phyloP scores from a whole-genome alignment of 2,329 filamentous ascomycete species.

The Sporothrix protearum region DNA sequence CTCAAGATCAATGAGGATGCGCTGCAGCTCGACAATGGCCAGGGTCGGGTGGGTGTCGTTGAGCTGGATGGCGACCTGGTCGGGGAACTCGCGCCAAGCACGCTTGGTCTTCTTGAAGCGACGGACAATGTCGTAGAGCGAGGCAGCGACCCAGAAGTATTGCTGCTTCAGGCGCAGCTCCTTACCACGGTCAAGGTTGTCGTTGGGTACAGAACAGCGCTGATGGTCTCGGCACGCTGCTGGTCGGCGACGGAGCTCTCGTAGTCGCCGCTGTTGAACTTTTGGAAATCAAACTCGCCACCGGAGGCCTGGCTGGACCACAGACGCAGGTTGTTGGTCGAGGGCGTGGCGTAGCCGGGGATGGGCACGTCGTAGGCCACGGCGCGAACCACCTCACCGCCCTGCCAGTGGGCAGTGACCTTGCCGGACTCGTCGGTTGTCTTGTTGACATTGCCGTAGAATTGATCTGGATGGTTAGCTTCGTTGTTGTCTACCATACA shows the following conservation, averaged over 20 bases:
- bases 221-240: slow-evolving; percentile 98
- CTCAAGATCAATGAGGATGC: slow-evolving; percentile 85
- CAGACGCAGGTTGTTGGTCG: slow-evolving; percentile 92
- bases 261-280: slow-evolving; percentile 98
- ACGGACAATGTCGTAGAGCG: slow-evolving; percentile 90
- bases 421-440: slow-evolving; percentile 73
- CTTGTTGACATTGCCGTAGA: slow-evolving; percentile 82
- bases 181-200: slow-evolving; percentile 94
- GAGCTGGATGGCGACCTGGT: slow-evolving; percentile 93
- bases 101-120: slow-evolving; percentile 97
- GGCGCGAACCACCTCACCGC: slow-evolving; percentile 86
- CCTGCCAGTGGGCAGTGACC: slow-evolving; percentile 74
- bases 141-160: slow-evolving; percentile 99
- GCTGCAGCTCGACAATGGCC: slow-evolving; percentile 91
- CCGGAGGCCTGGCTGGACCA: slow-evolving; percentile 98
- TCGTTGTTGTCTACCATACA: neutral
- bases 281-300: slow-evolving; percentile 98
- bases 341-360: slow-evolving; percentile 82
- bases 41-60: slow-evolving; percentile 98
- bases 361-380: slow-evolving; percentile 92
- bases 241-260: slow-evolving; percentile 97
- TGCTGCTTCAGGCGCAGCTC: slow-evolving; percentile 98
- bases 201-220: slow-evolving; percentile 93
- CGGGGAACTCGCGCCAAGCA: slow-evolving; percentile 85
- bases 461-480: slow-evolving; percentile 62